Evolutionary conservation across 2,329 filamentous ascomycete genomes (phyloP), one percentile per base, ranked within the genome.

Genomic region (Xylaria sp.): DNA sequence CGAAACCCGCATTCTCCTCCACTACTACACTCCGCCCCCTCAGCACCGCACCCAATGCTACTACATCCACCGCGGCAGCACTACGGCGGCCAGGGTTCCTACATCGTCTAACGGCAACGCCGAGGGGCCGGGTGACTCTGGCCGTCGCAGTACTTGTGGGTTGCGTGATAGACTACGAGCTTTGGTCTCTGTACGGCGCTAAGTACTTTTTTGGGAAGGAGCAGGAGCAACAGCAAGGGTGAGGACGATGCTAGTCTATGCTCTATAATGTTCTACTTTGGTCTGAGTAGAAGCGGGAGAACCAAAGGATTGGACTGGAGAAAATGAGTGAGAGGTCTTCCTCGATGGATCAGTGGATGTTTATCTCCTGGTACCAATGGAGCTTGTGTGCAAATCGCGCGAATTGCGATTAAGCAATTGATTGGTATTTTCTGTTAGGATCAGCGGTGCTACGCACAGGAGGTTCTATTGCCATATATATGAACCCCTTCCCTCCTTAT

Each of bases 111-210:
- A 45, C 57, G 25, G 42, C 54, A 17, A 60, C 56, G 8, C 38
- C 56, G 19, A 28, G 45, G 17, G 63, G 61, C 17, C 60, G 61
- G n/a, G 35, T 11, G 5, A 58, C 28, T 28, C 21, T 64, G 21
- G 61, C 58, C 12, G 51, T 38, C 31, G 49, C 15, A 14, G 52
- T 56, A 2, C 8, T 38, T 35, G 56, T 56, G 15, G 53, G 52
- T 1, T 61, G 51, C n/a, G 49, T 28, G 23, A 4, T 62, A n/a
- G 52, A 63, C n/a, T 64, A 66, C 35, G 60, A 60, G 21, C 57
- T 67, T 19, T 67, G 63, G 65, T 52, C 33, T 15, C 42, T 38
- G n/a, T 63, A 63, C 21, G 55, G 60, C 14, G 45, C 55, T 12
- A 65, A 60, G 56, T 60, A 59, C 45, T 54, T 65, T 23, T 15